Base-by-base conservation (phyloP, 1,139 yeast genomes). In the Yamadazyma siamensis region DNA sequence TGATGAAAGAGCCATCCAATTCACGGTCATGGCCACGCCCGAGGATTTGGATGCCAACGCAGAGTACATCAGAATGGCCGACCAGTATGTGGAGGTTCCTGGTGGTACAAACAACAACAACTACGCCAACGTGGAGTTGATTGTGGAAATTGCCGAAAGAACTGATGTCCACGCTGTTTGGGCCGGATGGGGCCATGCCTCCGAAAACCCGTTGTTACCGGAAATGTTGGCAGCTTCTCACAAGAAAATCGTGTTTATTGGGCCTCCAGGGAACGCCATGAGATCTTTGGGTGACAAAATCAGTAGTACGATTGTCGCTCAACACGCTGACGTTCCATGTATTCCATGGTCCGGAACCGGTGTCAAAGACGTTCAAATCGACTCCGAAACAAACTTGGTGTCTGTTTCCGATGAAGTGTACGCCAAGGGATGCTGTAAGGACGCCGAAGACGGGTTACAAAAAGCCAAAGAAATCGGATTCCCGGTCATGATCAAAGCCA, bases 171-270 rank as follows among this genome's bases (percentile, higher is more conserved):
- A 91, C 57, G 99, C 98, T 15, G 99, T 91, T 38, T 91, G 99
- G 99, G 98, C 99, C 21, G 99, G 99, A 48, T 84, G 97, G 97
- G 99, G 99, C 49, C 98, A 94, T 58, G 99, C 99, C 22, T 86
- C 96, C 15, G 99, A 91, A 65, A 91, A 94, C 64, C 99, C 99
- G 12, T 61, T 71, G 36, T 76, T 91, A 46, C 99, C 99, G 26
- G 98, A 91, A 62, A 79, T 75, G 57, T 72, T 91, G 58, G 96
- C 97, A 13, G 82, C 84, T 18, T 86, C 96, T 12, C 88, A 89
- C 35, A 83, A 87, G 59, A 84, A 75, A 52, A 84, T 91, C 50
- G 73, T 91, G 36, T 91, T 91, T 53, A 91, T 91, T 56, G 98
- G 98, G 43, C 98, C 98, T 16, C 74, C 94, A 12, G 97, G 97